Evolutionary conservation across 352 stramenopile species (phyloP).

Genomic region (Phytophthora aleatoria): DNA sequence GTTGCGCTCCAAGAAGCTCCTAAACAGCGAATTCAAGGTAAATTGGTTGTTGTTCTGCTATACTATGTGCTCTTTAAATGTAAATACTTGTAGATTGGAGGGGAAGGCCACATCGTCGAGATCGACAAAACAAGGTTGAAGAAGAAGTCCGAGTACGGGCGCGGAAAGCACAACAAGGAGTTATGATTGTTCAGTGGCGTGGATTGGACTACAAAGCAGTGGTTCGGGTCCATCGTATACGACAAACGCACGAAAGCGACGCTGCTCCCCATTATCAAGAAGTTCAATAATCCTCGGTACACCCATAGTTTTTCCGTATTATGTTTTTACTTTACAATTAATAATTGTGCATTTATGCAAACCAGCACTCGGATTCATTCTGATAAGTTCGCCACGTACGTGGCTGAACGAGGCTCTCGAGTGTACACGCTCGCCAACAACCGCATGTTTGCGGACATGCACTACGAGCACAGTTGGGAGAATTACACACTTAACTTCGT

Average conservation of each 20-base stretch:
- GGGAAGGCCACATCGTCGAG: conserved; percentile 14
- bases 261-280: neutral
- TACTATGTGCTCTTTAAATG: conserved; percentile 7
- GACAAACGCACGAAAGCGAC: neutral
- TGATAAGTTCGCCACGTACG: conserved; percentile 1
- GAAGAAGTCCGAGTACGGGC: conserved; percentile 39
- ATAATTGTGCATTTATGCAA: neutral
- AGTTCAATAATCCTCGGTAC: neutral
- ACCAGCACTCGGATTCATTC: neutral
- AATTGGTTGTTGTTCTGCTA: neutral
- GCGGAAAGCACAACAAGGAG: neutral
- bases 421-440: too few relatives aligned
- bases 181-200: neutral
- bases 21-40: conserved; percentile 7
- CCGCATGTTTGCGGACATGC: conserved; percentile 10
- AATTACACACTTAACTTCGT: conserved; percentile 33
- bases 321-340: neutral
- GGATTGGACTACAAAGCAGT: neutral
- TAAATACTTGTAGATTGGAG: conserved; percentile 6
- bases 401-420: neutral
- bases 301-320: neutral
- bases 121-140: conserved; percentile 3
- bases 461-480: conserved; percentile 21
- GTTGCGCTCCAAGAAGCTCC: conserved; percentile 12
- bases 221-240: neutral